Evolutionary conservation across 306 rosid genomes (phyloP).

Genomic region (Ceratonia siliqua): DNA sequence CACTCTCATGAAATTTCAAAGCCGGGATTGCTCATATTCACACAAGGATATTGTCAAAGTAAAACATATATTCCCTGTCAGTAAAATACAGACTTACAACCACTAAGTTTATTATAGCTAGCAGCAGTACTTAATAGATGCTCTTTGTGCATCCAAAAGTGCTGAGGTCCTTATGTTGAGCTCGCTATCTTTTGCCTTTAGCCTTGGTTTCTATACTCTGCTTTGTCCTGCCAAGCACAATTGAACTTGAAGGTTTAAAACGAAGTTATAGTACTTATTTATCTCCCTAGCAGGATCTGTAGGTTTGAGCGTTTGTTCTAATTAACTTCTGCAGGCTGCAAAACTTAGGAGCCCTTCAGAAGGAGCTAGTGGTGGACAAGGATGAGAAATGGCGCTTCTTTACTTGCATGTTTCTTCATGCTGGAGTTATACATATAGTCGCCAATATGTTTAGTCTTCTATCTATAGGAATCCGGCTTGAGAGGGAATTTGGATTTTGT

Average conservation of each 20-base stretch:
- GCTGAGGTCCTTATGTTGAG: not conserved
- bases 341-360: conserved; percentile 65
- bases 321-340: conserved; percentile 52
- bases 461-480: conserved; percentile 77
- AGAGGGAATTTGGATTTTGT: conserved; percentile 90
- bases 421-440: conserved; percentile 78
- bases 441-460: conserved; percentile 84
- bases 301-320: conserved; percentile 4
- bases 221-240: not conserved
- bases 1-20: not conserved
- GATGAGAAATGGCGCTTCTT: conserved; percentile 79
- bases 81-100: not conserved
- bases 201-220: not conserved
- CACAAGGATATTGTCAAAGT: not conserved
- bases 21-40: not conserved
- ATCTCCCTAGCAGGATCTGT: not conserved
- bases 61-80: too few relatives aligned
- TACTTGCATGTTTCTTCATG: conserved; percentile 93
- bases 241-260: not conserved
- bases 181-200: too few relatives aligned
- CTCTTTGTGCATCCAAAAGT: not conserved
- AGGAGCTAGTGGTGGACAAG: conserved; percentile 44
- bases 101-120: not conserved
- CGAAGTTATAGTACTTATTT: not conserved
- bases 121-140: not conserved